Evolutionary conservation across 208 protist genomes (phyloP).

Genomic region (Phytomonas sp.): DNA sequence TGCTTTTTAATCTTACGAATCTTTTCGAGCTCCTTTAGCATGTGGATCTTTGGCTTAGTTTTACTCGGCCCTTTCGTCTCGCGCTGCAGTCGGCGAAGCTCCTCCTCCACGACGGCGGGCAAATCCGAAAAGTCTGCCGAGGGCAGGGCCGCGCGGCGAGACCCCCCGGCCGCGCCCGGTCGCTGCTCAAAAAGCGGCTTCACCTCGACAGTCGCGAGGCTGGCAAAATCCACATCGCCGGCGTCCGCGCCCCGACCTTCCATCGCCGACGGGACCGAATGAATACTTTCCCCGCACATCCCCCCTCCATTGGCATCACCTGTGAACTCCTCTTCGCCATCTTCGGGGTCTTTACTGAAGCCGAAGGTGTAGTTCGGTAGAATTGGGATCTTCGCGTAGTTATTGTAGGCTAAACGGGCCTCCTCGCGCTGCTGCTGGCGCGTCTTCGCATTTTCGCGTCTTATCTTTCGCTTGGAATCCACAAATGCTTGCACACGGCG

Average conservation of each 20-base stretch:
- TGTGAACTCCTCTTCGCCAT: conserved; percentile 18
- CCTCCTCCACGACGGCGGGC: conserved; percentile 60
- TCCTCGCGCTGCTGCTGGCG: conserved; percentile 75
- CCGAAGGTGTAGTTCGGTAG: conserved; percentile 80
- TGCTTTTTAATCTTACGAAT: conserved; percentile 83
- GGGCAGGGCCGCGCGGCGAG: conserved; percentile 23
- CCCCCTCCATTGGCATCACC: no score
- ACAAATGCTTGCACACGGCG: conserved; percentile 81
- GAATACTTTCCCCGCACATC: conserved; percentile 27
- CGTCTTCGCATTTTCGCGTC: conserved; percentile 50
- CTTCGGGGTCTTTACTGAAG: conserved; percentile 18
- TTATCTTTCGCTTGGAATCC: conserved; percentile 62
- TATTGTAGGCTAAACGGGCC: conserved; percentile 78
- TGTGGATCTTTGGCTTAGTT: conserved; percentile 59
- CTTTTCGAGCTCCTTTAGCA: conserved; percentile 84
- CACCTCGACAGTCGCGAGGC: conserved; percentile 70
- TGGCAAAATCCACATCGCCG: conserved; percentile 17
- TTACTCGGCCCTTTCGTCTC: conserved; percentile 63
- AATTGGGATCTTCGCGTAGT: conserved; percentile 77
- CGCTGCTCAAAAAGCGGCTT: conserved; percentile 42
- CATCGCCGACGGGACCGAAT: conserved; percentile 61
- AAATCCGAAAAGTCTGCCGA: conserved; percentile 75
- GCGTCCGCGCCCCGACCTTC: conserved; percentile 11
- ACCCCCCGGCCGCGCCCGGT: neutral
- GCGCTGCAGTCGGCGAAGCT: conserved; percentile 57